phyloP scores from a whole-genome alignment of 441 rosid species.

The Arabidopsis lyrata region DNA sequence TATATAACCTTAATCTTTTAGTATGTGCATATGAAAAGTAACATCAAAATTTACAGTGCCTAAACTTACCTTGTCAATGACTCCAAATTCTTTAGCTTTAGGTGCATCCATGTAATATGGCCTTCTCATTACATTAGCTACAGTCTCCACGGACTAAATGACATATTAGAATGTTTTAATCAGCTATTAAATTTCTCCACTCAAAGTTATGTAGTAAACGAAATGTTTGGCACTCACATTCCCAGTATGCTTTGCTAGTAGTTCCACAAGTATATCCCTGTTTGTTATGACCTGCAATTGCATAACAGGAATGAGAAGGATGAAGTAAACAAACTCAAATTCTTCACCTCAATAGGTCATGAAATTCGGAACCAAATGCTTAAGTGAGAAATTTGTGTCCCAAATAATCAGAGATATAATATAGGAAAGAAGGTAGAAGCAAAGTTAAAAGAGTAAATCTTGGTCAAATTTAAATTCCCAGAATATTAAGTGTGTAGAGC shows the following conservation, averaged over 20 bases:
- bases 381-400: not conserved
- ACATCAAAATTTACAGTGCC: not conserved
- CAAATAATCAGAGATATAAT: not conserved
- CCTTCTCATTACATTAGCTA: slow-evolving; percentile 66
- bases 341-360: not conserved
- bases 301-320: slow-evolving; percentile 17
- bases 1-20: not conserved
- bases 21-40: slow-evolving; percentile 11
- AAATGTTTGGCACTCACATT: slow-evolving; percentile 59
- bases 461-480: not conserved
- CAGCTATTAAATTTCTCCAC: not conserved
- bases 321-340: not conserved
- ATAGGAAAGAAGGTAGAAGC: not conserved
- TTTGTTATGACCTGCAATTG: slow-evolving; percentile 66
- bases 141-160: slow-evolving; percentile 68
- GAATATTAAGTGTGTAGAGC: not conserved
- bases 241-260: slow-evolving; percentile 87
- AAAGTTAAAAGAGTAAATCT: not conserved
- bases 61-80: slow-evolving; percentile 72
- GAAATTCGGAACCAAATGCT: slow-evolving; percentile 7
- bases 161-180: slow-evolving; percentile 26
- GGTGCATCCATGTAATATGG: slow-evolving; percentile 82
- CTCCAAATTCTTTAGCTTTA: slow-evolving; percentile 84
- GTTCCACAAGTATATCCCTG: slow-evolving; percentile 74
- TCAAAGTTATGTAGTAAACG: slow-evolving; percentile 8